These are phyloP conservation scores for Candida sanyaensis DNA, from an alignment of 1,139 yeast genomes.

Conservation along the genomic window DNA sequence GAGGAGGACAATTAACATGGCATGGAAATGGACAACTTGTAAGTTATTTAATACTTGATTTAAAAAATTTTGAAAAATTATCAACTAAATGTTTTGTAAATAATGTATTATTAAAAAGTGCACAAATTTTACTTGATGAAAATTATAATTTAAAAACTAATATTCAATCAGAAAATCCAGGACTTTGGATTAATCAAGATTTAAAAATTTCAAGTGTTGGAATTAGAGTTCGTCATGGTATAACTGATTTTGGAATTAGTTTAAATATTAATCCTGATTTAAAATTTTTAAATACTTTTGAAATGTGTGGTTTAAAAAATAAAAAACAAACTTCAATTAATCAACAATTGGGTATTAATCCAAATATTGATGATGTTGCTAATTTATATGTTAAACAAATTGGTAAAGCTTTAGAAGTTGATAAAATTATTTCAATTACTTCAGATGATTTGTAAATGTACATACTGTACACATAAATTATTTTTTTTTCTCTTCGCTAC, in stretches of 20 bases:
- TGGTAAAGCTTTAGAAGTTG: constrained; percentile 48
- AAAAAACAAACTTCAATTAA: constrained; percentile 43
- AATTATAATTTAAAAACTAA: constrained; percentile 44
- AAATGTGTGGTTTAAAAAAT: constrained; percentile 84
- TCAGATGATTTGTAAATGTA: constrained; percentile 27
- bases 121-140: constrained; percentile 53
- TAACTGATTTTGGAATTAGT: constrained; percentile 89
- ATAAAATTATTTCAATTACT: constrained; percentile 45
- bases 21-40: constrained; percentile 97
- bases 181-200: constrained; percentile 70
- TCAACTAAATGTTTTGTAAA: constrained; percentile 76
- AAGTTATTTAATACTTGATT: constrained; percentile 78
- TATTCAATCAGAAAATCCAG: constrained; percentile 68
- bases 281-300: constrained; percentile 65
- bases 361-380: constrained; percentile 47
- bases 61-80: constrained; percentile 58
- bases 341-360: constrained; percentile 19
- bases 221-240: constrained; percentile 76
- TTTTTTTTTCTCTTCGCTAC: no score
- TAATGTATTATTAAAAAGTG: constrained; percentile 63
- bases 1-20: constrained; percentile 98
- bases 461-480: no score
- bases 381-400: constrained; percentile 53
- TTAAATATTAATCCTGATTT: constrained; percentile 78
- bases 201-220: constrained; percentile 89